Evolutionary conservation across 805 yeast species (phyloP).

Genomic region (Hanseniaspora jakobsenii): DNA sequence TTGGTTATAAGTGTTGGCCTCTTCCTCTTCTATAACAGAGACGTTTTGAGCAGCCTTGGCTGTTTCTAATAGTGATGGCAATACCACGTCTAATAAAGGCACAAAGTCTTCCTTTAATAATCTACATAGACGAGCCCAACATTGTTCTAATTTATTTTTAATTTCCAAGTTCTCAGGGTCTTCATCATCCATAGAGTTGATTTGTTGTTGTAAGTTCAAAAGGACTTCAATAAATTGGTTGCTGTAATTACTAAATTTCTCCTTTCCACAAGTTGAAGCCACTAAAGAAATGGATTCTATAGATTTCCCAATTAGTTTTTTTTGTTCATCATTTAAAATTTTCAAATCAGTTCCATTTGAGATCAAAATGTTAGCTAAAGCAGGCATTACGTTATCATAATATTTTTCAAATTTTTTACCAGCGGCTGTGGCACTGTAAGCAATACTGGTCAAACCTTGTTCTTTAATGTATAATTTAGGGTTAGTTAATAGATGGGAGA

Average conservation of each 20-base stretch:
- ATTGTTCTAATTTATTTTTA: conserved; percentile 75
- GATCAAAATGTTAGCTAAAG: conserved; percentile 63
- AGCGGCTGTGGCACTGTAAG: conserved; percentile 94
- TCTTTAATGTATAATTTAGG: conserved; percentile 92
- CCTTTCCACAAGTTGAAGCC: conserved; percentile 90
- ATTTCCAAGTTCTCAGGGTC: conserved; percentile 64
- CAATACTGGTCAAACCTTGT: conserved; percentile 91
- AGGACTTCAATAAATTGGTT: conserved; percentile 61
- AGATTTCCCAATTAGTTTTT: conserved; percentile 78
- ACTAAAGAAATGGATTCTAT: conserved; percentile 92
- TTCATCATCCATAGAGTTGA: conserved; percentile 31
- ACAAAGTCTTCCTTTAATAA: conserved; percentile 75
- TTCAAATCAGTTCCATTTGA: conserved; percentile 72
- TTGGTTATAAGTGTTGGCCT: conserved; percentile 68
- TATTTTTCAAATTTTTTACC: conserved; percentile 77
- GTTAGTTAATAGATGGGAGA: conserved; percentile 64
- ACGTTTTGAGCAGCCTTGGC: conserved; percentile 88
- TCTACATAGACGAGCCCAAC: conserved; percentile 90
- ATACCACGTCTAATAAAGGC: conserved; percentile 69
- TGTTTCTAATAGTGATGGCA: conserved; percentile 76
- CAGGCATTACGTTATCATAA: conserved; percentile 88
- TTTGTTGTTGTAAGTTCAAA: conserved; percentile 54
- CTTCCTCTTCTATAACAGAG: conserved; percentile 75
- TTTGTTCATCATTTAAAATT: conserved; percentile 56
- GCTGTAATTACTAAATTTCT: conserved; percentile 61